These are phyloP conservation scores for Ustilago vetiveriae DNA, from an alignment of 1,284 basidiomycete genomes.

Conservation along the genomic window DNA sequence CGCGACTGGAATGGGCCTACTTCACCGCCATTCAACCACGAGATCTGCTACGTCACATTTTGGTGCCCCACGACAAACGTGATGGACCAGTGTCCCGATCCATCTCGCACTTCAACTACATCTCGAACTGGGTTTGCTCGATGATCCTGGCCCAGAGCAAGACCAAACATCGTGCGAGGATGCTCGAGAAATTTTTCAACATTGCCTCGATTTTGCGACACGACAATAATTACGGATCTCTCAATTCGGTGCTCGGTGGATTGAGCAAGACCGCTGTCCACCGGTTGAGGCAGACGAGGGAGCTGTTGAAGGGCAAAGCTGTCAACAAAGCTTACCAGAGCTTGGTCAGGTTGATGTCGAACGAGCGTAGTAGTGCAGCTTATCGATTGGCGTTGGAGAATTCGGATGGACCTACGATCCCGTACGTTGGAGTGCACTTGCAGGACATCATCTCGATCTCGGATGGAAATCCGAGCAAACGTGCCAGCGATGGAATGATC, in stretches of 20 bases:
- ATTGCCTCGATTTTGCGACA: conserved; percentile 55
- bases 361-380: conserved; percentile 53
- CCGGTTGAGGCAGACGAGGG: conserved; percentile 54
- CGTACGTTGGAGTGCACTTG: conserved; percentile 61
- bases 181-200: conserved; percentile 63
- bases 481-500: conserved; percentile 49
- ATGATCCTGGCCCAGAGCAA: conserved; percentile 61
- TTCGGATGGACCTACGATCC: conserved; percentile 55
- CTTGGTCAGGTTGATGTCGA: conserved; percentile 54
- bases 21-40: conserved; percentile 58
- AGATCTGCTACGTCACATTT: conserved; percentile 59
- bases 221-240: conserved; percentile 61
- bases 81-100: conserved; percentile 54
- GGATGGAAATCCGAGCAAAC: conserved; percentile 57
- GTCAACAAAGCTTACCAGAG: conserved; percentile 57
- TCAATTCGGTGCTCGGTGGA: conserved; percentile 58
- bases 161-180: conserved; percentile 54
- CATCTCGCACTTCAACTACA: conserved; percentile 63
- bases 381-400: conserved; percentile 61
- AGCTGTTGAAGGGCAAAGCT: conserved; percentile 52
- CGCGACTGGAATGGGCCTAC: conserved; percentile 55
- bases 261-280: conserved; percentile 57
- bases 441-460: conserved; percentile 62
- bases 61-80: conserved; percentile 49
- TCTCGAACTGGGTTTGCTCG: conserved; percentile 60